These are phyloP conservation scores for Fusarium proliferatum DNA, from an alignment of 2,329 filamentous ascomycete species.

Conservation along the genomic window DNA sequence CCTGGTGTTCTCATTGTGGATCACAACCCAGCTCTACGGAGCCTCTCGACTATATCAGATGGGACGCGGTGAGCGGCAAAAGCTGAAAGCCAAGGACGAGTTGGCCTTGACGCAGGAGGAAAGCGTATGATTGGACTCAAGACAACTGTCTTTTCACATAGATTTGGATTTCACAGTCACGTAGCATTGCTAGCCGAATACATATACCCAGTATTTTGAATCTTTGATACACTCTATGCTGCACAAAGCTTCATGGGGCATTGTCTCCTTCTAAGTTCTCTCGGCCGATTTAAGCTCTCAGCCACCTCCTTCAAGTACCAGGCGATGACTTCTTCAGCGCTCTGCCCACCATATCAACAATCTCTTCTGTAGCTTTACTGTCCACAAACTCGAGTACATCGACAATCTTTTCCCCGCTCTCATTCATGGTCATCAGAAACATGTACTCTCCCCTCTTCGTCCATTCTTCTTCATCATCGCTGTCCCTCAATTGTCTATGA, in stretches of 20 bases:
- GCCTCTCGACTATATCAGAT: constrained; percentile 7
- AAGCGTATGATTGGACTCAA: not conserved
- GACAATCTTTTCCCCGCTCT: not conserved
- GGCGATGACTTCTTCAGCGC: not conserved
- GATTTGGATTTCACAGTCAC: not conserved
- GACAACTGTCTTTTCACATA: not conserved
- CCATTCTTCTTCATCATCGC: not conserved
- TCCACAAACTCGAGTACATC: not conserved
- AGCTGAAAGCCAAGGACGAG: not conserved
- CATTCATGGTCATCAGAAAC: not conserved
- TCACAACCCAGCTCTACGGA: constrained; percentile 11
- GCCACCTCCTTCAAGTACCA: not conserved
- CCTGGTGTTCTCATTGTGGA: constrained; percentile 6
- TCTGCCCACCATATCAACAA: not conserved
- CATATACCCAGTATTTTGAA: not conserved
- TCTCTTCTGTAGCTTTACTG: not conserved
- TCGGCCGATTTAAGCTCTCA: too few relatives aligned
- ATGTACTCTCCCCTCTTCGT: not conserved
- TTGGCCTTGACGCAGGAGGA: not conserved
- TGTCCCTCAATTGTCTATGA: not conserved
- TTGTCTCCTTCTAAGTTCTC: not conserved
- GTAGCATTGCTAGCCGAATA: not conserved
- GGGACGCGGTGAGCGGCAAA: constrained; percentile 1
- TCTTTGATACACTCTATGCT: not conserved
- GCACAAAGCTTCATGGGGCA: not conserved